Base-by-base conservation (phyloP, 352 stramenopile genomes). In the Globisporangium barbulae region DNA sequence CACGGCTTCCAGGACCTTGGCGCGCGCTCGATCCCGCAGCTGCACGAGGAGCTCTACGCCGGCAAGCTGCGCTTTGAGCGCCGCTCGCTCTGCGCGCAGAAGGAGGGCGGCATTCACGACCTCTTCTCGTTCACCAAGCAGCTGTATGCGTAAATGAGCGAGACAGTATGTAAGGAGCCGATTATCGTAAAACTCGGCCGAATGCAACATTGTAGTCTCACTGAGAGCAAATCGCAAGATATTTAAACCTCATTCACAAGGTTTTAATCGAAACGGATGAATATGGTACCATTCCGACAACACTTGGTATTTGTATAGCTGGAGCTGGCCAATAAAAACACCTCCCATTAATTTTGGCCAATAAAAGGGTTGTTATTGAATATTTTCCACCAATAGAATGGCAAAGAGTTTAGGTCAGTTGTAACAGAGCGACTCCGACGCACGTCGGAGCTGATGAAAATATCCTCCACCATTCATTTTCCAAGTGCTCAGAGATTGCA, bases 1-100 rank as follows among this genome's bases (percentile, higher is more conserved):
- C 97, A 99, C 75, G 97, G 97, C 44, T 92, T 99, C 71, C 97
- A 99, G 83, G 97, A 99, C 82, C 76, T 98, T 33, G 97, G 97
- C 61, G 68, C 98, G 63, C 79, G 77, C 31, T 94, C 85, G 63
- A 80, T 99, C 39, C 68, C 80, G 31, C 78, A 97, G 70, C 71
- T 98, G 22, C 87, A 96, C 70, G 64, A 72, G 19, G 73, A 73
- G 42, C 75, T 96, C 48, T 93, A 93, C 75, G 60, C 61, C 0
- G 84, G 84, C 57, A 65, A 84, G 59, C 69, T 98, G 53, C 85
- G 90, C 68, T 98, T 99, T 72, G 97, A 99, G 79, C 93, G 98
- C 69, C 92, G 97, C 67, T 98, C 95, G 44, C 87, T 98, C 25
- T 97, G 97, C 53, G 97, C 97, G 21, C 97, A 99, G 78, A 97